phyloP scores from a whole-genome alignment of 2,329 filamentous ascomycete genomes.

The Tolypocladium inflatum region DNA sequence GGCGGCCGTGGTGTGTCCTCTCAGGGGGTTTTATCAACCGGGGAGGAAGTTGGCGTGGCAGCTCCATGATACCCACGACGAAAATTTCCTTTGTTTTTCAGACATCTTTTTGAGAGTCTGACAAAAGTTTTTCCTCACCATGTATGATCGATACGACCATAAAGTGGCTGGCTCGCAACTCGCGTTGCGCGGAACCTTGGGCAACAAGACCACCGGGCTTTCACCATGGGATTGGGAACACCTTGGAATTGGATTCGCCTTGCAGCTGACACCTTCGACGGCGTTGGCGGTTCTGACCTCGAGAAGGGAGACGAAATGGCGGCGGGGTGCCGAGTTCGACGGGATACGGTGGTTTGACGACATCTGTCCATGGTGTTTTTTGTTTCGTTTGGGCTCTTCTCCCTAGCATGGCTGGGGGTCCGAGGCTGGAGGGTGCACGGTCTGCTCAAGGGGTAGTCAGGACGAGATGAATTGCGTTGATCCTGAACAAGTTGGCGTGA shows the following conservation, averaged over 20 bases:
- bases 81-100: conserved; percentile 14
- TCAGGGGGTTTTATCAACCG: conserved; percentile 9
- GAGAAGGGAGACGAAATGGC: conserved; percentile 15
- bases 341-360: conserved; percentile 4
- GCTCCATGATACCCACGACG: conserved; percentile 34
- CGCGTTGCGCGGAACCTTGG: conserved; percentile 17
- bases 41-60: conserved; percentile 27
- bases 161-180: conserved; percentile 18
- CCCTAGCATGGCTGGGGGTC: conserved; percentile 1
- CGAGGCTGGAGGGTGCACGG: conserved; percentile 14
- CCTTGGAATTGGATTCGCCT: conserved; percentile 20
- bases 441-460: conserved; percentile 25
- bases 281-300: conserved; percentile 4
- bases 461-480: conserved; percentile 28
- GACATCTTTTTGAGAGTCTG: conserved; percentile 11
- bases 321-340: conserved; percentile 16
- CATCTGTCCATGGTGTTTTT: conserved; percentile 11
- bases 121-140: conserved; percentile 14
- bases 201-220: conserved; percentile 9
- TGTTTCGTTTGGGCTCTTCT: conserved; percentile 3
- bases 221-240: conserved; percentile 17
- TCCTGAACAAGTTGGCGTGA: conserved; percentile 13
- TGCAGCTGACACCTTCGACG: conserved; percentile 12
- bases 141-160: conserved; percentile 21
- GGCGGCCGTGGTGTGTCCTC: conserved; percentile 12